phyloP scores from a whole-genome alignment of 2,329 filamentous ascomycete species.

The Aspergillus vadensis region DNA sequence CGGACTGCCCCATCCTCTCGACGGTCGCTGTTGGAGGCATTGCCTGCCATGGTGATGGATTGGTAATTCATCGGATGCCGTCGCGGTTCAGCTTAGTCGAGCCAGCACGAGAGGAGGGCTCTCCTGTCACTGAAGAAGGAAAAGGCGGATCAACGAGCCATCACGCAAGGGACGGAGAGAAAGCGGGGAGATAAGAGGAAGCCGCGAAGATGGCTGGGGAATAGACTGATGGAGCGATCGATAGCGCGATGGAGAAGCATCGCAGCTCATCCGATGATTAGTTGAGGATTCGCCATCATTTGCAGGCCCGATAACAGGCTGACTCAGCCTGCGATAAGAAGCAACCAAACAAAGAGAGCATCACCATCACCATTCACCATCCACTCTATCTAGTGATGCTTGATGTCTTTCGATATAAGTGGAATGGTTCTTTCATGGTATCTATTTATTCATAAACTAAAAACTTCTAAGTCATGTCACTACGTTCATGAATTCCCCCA shows the following conservation, averaged over 20 bases:
- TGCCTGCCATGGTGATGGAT: constrained; percentile 36
- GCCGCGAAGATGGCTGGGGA: not conserved
- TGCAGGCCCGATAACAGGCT: not conserved
- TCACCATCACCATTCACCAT: not conserved
- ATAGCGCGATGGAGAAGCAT: not conserved
- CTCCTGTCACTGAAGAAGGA: constrained; percentile 1
- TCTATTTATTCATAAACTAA: not conserved
- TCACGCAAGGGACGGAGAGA: not conserved
- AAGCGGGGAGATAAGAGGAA: constrained; percentile 3
- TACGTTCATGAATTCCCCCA: constrained; percentile 31
- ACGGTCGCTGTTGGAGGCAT: constrained; percentile 23
- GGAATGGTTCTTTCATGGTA: not conserved
- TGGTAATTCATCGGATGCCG: constrained; percentile 38
- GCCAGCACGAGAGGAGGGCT: not conserved
- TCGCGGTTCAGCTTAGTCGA: not conserved
- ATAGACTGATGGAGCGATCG: not conserved
- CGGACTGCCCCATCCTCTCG: constrained; percentile 3
- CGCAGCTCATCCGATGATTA: not conserved
- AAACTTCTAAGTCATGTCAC: constrained; percentile 12
- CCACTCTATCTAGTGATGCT: too few species aligned
- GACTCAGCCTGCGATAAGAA: not conserved
- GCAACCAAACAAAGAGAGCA: not conserved
- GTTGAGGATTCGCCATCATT: not conserved
- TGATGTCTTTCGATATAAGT: not conserved
- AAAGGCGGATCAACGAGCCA: not conserved